Conservation (phyloP, 2,329 filamentous ascomycete species). For the Colletotrichum sp. region DNA sequence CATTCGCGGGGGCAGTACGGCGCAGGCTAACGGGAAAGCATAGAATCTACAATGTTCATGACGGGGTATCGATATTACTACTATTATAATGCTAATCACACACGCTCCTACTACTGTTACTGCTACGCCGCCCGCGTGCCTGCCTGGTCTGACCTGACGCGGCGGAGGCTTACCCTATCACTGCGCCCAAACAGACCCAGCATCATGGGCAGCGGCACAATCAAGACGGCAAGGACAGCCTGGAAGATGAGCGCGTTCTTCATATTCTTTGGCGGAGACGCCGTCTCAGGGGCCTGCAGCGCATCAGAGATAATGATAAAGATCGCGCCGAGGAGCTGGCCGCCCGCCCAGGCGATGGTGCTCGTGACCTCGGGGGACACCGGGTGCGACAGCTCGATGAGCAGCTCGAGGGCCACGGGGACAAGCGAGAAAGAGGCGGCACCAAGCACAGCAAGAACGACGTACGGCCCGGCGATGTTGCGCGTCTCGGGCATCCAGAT, state of each 20-base stretch:
- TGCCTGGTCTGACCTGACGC: conserved; percentile 48
- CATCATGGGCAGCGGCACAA: conserved; percentile 70
- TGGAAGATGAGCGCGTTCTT: conserved; percentile 78
- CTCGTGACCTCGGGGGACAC: conserved; percentile 85
- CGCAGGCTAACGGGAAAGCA: not conserved
- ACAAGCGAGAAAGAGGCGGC: conserved; percentile 81
- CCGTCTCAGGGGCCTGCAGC: conserved; percentile 61
- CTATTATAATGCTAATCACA: not conserved
- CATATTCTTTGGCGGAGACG: conserved; percentile 74
- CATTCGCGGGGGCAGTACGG: not conserved
- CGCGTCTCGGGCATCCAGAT: conserved; percentile 73
- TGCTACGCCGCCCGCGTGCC: not conserved
- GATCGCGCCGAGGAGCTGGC: conserved; percentile 82
- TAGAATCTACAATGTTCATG: not conserved
- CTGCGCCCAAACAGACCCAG: conserved; percentile 73
- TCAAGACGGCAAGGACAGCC: conserved; percentile 70
- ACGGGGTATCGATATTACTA: not conserved
- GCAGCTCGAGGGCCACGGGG: conserved; percentile 84
- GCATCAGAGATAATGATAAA: conserved; percentile 87
- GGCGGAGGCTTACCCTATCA: conserved; percentile 55
- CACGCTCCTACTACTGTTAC: not conserved
- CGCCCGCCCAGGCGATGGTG: conserved; percentile 84
- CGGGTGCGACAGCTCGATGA: conserved; percentile 88
- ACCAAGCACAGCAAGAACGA: conserved; percentile 78
- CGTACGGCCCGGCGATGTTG: conserved; percentile 70